These are phyloP conservation scores for Diddensiella transvaalensis DNA, from an alignment of 805 yeast genomes.

Conservation along the genomic window DNA sequence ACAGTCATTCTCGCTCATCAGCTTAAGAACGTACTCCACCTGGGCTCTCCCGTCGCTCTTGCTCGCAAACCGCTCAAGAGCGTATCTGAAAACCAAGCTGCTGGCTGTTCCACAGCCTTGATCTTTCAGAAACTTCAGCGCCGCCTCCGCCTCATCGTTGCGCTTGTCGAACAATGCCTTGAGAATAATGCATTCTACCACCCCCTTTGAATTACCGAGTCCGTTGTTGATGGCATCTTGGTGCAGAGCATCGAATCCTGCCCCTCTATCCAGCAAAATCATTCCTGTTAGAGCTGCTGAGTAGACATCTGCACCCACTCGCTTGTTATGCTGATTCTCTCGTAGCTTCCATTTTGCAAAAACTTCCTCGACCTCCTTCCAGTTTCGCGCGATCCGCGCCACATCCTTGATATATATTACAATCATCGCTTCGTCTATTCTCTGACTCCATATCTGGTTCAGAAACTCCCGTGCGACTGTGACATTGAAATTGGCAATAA, in stretches of 20 bases:
- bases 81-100: neutral
- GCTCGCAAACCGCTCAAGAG: neutral
- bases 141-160: neutral
- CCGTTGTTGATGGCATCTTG: constrained; percentile 8
- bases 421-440: constrained; percentile 11
- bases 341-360: constrained; percentile 15
- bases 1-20: neutral
- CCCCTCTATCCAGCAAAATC: neutral
- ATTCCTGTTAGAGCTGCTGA: constrained; percentile 13
- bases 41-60: neutral
- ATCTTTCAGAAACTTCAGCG: neutral
- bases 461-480: constrained; percentile 20
- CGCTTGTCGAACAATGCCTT: constrained; percentile 11
- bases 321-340: neutral
- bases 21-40: neutral
- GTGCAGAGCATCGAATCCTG: constrained; percentile 5
- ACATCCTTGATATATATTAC: constrained; percentile 14
- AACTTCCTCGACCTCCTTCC: constrained; percentile 12
- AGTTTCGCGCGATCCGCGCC: constrained; percentile 13
- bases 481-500: constrained; percentile 17
- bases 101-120: neutral
- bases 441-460: constrained; percentile 13
- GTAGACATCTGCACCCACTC: constrained; percentile 6
- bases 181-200: constrained; percentile 10
- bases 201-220: constrained; percentile 5